Evolutionary conservation across 768 basidiomycete genomes (phyloP).

Genomic region (Neoboletus brunneissimus): DNA sequence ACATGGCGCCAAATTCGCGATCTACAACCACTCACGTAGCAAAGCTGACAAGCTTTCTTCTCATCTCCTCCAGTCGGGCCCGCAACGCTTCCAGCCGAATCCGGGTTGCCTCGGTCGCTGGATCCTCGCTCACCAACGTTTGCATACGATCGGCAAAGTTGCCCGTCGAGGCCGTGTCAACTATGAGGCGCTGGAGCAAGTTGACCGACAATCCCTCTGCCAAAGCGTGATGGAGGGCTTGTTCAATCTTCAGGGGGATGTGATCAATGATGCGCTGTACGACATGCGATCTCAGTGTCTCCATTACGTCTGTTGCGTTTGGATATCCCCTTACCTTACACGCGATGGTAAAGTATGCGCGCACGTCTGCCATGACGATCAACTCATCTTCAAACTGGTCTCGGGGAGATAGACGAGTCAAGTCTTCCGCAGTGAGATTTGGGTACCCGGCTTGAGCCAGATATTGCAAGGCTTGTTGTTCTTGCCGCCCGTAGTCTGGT

Average conservation of each 20-base stretch:
- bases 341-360: conserved; percentile 42
- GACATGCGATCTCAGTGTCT: neutral
- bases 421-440: too few species aligned
- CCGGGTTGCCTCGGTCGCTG: conserved; percentile 34
- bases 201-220: conserved; percentile 33
- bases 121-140: conserved; percentile 47
- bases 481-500: too few species aligned
- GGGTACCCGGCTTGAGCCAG: too few species aligned
- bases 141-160: conserved; percentile 32
- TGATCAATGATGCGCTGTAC: conserved; percentile 54
- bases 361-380: too few species aligned
- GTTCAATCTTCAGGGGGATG: conserved; percentile 49
- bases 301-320: neutral
- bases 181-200: conserved; percentile 37
- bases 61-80: conserved; percentile 40
- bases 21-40: conserved; percentile 1
- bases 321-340: conserved; percentile 41
- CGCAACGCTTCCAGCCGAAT: conserved; percentile 34
- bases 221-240: conserved; percentile 41
- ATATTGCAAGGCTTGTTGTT: too few species aligned
- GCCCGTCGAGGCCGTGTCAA: conserved; percentile 8
- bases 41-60: conserved; percentile 34
- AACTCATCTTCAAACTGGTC: too few species aligned
- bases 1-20: too few species aligned
- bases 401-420: too few species aligned